These are phyloP conservation scores for Myrica gale DNA, from an alignment of 306 rosid species.

Conservation along the genomic window DNA sequence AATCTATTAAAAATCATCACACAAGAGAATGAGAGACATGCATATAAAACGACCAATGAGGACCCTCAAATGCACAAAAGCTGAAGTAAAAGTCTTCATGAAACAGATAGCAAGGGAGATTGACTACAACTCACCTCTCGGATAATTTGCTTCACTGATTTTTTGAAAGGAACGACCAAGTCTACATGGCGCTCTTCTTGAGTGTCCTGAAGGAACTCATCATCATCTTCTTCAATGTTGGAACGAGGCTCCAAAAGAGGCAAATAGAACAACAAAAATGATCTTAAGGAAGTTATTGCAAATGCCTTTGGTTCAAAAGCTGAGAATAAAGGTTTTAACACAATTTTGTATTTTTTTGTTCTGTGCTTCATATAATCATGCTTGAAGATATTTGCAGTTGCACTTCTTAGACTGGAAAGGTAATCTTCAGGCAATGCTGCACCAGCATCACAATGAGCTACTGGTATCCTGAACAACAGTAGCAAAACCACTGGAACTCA, in stretches of 20 bases:
- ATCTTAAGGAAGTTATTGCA: constrained; percentile 59
- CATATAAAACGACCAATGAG: background rate
- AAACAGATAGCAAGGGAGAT: constrained; percentile 2
- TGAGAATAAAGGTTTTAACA: constrained; percentile 71
- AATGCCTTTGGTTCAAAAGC: constrained; percentile 62
- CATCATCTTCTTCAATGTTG: constrained; percentile 66
- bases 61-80: constrained; percentile 10
- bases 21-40: background rate
- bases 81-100: constrained; percentile 4
- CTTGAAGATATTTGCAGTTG: constrained; percentile 47
- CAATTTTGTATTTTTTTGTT: constrained; percentile 56
- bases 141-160: constrained; percentile 75
- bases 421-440: constrained; percentile 49
- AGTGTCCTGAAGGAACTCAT: constrained; percentile 46
- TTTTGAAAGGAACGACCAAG: constrained; percentile 69
- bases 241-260: constrained; percentile 81
- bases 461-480: constrained; percentile 52
- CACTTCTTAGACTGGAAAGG: constrained; percentile 37
- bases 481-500: constrained; percentile 31
- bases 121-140: constrained; percentile 63
- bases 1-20: background rate
- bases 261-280: constrained; percentile 65
- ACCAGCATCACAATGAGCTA: constrained; percentile 79
- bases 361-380: constrained; percentile 47
- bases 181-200: constrained; percentile 41